Evolutionary conservation across 371 early-diverging fungal genomes (phyloP), one percentile per base, ranked within the genome.

Genomic region (Apophysomyces elegans): DNA sequence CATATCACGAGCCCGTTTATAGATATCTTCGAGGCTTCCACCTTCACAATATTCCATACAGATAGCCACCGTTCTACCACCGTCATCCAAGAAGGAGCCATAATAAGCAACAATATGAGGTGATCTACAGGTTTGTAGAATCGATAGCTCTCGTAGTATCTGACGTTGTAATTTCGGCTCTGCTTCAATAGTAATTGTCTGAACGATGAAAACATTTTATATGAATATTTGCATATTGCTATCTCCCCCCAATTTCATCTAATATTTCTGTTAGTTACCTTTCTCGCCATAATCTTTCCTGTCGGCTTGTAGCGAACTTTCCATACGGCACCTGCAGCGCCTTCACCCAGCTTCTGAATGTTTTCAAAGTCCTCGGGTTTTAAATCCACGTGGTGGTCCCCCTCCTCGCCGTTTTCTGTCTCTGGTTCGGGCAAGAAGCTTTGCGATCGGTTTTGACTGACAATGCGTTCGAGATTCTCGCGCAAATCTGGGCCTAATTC

Each of bases 41-140:
- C 89, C 91, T 67, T 89, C 90, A 67, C 90, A 89, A 71, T 90
- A 96, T 76, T 97, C 98, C 94, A 97, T 95, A 81, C 95, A 95
- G 46, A 98, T 92, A 9, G 91, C 91, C 16, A 98, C 86, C 18
- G 88, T 83, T 57, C 86, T 84, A 61, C 93, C 92, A 14, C 91
- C 90, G 57, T 93, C 94, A 50, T 95, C 92, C 58, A 91, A 81
- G 72, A 89, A 96, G 0, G 96, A 94, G 45, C 98, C 98, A 74
- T 89, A 95, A 74, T 90, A 97, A 7, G 90, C 85, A 0, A 98
- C 95, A 63, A 97, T 96, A 75, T 92, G 91, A 9, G 91, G 91
- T 37, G 92, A 92, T 71, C 92, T 83, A 79, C 98, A 98, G 50
- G 87, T 86, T 58, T 90, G 87, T 67, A 98, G 75, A 50, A 94